phyloP scores from a whole-genome alignment of 73 alveolate genomes.

The Effrenium voratum region DNA sequence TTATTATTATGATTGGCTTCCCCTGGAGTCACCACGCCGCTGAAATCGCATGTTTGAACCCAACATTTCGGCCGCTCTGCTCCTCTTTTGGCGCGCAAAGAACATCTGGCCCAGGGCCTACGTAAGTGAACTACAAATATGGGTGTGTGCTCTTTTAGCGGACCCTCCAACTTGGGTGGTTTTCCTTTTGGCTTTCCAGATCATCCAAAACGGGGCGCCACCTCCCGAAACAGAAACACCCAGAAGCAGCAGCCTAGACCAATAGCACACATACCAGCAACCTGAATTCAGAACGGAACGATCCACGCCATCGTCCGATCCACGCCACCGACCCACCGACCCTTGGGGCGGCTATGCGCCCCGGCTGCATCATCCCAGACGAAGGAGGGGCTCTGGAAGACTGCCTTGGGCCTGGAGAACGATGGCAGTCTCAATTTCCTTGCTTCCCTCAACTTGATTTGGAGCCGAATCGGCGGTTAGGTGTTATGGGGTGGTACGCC shows the following conservation, averaged over 20 bases:
- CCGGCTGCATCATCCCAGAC: neutral
- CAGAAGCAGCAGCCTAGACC: neutral
- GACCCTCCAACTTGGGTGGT: too few relatives aligned
- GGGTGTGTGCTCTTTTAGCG: too few relatives aligned
- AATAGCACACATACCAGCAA: too few relatives aligned
- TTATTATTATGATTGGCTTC: too few relatives aligned
- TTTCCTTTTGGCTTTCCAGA: neutral
- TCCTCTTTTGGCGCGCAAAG: too few relatives aligned
- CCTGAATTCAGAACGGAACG: neutral
- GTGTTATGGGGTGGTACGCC: neutral
- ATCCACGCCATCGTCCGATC: neutral
- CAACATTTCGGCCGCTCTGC: too few relatives aligned
- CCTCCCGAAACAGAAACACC: neutral
- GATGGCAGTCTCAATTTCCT: neutral
- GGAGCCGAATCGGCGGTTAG: neutral
- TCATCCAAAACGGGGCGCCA: neutral
- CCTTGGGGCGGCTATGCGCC: neutral
- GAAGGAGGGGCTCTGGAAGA: slow-evolving; percentile 37
- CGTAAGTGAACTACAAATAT: too few relatives aligned
- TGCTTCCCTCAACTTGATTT: neutral
- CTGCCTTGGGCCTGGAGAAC: slow-evolving; percentile 48
- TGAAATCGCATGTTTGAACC: too few relatives aligned
- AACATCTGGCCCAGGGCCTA: too few relatives aligned
- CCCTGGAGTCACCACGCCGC: too few relatives aligned
- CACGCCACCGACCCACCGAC: neutral